phyloP scores from a whole-genome alignment of 176 grass and related monocot genomes.

The Tuctoria greenei region DNA sequence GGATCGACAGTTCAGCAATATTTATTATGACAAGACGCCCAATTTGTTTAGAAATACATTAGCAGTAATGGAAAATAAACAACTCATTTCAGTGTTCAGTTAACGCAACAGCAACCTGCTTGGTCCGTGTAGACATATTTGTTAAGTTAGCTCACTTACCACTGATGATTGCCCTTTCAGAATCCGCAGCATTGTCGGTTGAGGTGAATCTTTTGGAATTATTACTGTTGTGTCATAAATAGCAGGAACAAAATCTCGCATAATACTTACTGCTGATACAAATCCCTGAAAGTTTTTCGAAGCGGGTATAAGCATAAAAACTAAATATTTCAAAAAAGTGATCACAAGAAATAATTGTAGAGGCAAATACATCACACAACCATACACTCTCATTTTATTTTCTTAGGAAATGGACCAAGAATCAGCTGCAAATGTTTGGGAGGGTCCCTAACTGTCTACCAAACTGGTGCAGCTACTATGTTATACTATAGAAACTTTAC shows the following conservation, averaged over 20 bases:
- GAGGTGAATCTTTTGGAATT: constrained; percentile 87
- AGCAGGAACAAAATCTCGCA: constrained; percentile 93
- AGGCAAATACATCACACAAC: not conserved
- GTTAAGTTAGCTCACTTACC: constrained; percentile 48
- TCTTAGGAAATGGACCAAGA: not conserved
- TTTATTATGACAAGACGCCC: not conserved
- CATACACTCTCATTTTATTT: constrained; percentile 11
- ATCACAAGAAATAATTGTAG: not conserved
- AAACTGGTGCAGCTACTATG: not conserved
- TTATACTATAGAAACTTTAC: not conserved
- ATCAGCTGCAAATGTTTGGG: not conserved
- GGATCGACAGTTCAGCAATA: not conserved
- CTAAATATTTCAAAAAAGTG: constrained; percentile 2
- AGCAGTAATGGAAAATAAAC: not conserved
- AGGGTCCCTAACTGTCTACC: not conserved
- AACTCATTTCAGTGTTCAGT: not conserved
- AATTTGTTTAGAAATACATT: not conserved
- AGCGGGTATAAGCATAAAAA: constrained; percentile 18
- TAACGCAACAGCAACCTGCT: no score
- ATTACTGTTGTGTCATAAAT: constrained; percentile 91
- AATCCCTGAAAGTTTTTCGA: constrained; percentile 62
- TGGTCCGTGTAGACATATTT: not conserved
- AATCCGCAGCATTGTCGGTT: constrained; percentile 95
- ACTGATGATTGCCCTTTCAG: constrained; percentile 89
- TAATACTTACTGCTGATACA: constrained; percentile 85